Evolutionary conservation across 768 basidiomycete species (phyloP), one percentile per base, ranked within the genome.

Genomic region (Boletellus emodensis): DNA sequence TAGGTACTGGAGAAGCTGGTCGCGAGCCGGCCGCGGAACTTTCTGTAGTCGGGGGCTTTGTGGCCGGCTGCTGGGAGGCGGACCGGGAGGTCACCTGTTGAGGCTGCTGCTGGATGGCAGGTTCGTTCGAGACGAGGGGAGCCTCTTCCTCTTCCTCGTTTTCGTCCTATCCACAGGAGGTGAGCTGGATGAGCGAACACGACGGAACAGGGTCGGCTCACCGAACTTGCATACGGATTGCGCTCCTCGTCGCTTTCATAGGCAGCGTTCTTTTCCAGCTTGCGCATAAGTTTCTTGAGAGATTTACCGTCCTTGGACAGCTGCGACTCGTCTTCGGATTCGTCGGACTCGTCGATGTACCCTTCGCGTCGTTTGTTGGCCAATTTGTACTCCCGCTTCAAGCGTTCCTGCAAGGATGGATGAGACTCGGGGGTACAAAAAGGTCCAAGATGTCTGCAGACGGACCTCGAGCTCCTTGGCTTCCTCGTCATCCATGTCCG

Each of bases 261-360:
- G 7, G 75, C 84, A 9, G 79, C 82, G 48, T 86, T 86, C 65
- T 91, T 90, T 68, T 94, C 94, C 50, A 84, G 75, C 62, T 83
- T 88, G 53, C 80, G 84, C 61, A 97, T 82, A 17, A 94, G 77
- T 69, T 94, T 94, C 71, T 90, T 86, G 74, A 94, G 83, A 3
- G 80, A 81, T 68, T 87, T 87, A 14, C 81, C 85, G 33, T 90
- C 85, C 53, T 82, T 84, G 39, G 81, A 83, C 35, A 81, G 58
- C 54, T 80, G 73, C 45, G 76, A 73, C 18, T 74, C 67, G 32
- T 84, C 86, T 26, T 86, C 85, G 38, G 79, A 79, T 26, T 91
- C 89, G 6, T 90, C 87, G 1, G 84, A 83, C 55, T 84, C 85
- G 58, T 87, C 87, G 34, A 89, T 73, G 37, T 80, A 78, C 11